phyloP scores from a whole-genome alignment of 225 moss, liverwort and hornwort species.

The Climacium dendroides region DNA sequence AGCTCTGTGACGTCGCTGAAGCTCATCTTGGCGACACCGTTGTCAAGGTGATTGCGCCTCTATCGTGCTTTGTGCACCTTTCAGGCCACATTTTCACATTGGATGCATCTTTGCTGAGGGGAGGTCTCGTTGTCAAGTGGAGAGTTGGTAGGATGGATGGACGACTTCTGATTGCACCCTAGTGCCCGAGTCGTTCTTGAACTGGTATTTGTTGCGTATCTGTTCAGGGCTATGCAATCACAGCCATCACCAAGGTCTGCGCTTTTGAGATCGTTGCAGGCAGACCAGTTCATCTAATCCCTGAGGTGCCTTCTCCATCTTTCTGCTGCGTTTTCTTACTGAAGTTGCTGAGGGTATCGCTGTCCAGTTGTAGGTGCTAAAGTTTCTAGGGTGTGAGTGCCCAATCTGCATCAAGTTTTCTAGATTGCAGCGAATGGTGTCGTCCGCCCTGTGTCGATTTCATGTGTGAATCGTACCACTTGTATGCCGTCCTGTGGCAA shows the following conservation, averaged over 20 bases:
- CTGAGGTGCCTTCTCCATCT: slow-evolving; percentile 41
- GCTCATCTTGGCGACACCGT: slow-evolving; percentile 72
- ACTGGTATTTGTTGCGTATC: background rate
- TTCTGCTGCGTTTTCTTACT: background rate
- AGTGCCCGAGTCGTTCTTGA: background rate
- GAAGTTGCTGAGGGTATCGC: background rate
- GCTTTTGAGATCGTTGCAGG: slow-evolving; percentile 78
- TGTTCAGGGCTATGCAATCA: slow-evolving; percentile 77
- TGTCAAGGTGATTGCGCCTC: slow-evolving; percentile 44
- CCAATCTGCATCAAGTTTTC: background rate
- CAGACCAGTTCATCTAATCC: slow-evolving; percentile 47
- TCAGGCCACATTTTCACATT: background rate
- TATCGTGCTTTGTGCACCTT: background rate
- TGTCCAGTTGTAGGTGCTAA: background rate
- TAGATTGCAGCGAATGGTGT: background rate
- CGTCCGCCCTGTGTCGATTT: background rate
- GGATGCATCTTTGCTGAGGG: background rate
- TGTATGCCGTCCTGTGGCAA: background rate
- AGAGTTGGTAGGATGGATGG: background rate
- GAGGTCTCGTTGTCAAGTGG: background rate
- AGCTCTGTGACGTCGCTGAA: slow-evolving; percentile 91
- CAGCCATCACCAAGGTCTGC: slow-evolving; percentile 85
- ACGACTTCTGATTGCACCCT: background rate
- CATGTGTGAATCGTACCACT: background rate
- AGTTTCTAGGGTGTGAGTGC: background rate